Conservation (phyloP, 139 green algal genomes). For the Deuterostichococcus epilithicus region DNA sequence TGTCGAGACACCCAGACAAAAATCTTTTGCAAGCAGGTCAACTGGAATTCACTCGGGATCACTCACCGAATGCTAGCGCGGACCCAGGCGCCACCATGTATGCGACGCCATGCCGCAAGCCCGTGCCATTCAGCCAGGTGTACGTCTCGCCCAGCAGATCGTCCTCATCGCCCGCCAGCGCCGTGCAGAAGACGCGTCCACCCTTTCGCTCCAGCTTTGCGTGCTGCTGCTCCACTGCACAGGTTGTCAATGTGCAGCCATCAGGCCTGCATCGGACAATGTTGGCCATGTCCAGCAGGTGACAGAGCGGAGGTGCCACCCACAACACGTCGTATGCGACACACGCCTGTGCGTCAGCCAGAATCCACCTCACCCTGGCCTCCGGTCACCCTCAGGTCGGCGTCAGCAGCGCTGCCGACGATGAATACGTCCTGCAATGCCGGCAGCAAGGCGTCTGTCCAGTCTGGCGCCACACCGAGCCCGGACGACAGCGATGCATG, state of each 20-base stretch:
- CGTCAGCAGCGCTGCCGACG: background rate
- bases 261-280: too few species aligned
- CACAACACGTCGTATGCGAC: too few species aligned
- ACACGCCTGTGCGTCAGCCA: too few species aligned
- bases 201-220: conserved; percentile 16
- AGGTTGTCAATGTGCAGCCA: too few species aligned
- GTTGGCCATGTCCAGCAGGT: too few species aligned
- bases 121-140: conserved; percentile 27
- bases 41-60: too few species aligned
- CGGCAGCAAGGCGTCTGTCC: too few species aligned
- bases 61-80: background rate
- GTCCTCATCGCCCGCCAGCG: conserved; percentile 15
- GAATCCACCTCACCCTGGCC: background rate
- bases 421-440: background rate
- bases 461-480: too few species aligned
- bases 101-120: conserved; percentile 17
- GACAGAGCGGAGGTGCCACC: too few species aligned
- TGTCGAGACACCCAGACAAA: too few species aligned
- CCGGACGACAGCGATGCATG: too few species aligned
- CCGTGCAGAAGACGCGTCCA: conserved; percentile 28
- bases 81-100: background rate
- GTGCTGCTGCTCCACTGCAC: conserved; percentile 18
- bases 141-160: conserved; percentile 21
- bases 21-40: too few species aligned
- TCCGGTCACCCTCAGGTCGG: background rate